A percentile compares a stretch with the other conserved stretches of the same genome.
phyloP scores from a whole-genome alignment of 1,284 basidiomycete species.

The Austropuccinia psidii region DNA sequence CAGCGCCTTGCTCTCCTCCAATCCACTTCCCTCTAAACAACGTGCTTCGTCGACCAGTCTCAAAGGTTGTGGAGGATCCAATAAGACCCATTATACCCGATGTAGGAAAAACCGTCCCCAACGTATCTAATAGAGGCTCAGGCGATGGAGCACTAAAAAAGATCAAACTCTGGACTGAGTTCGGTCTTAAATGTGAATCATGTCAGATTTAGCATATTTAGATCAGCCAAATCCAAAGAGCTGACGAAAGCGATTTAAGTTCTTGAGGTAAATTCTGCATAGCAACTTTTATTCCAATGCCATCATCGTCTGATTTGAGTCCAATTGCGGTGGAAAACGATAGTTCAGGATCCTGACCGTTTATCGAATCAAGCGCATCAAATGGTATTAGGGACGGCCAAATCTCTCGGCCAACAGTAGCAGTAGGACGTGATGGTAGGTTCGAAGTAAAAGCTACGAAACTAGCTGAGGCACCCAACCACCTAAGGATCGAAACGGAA shows the following conservation, averaged over 20 bases:
- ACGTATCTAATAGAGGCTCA: slow-evolving; percentile 4
- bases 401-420: slow-evolving; percentile 31
- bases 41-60: slow-evolving; percentile 24
- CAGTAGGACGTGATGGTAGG: slow-evolving; percentile 3
- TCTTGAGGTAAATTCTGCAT: neutral
- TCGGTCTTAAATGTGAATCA: neutral
- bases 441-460: slow-evolving; percentile 3
- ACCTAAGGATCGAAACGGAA: slow-evolving; percentile 20
- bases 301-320: no score
- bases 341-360: no score
- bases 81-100: slow-evolving; percentile 16
- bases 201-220: neutral
- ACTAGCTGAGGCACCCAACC: neutral
- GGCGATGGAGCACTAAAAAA: slow-evolving; percentile 23
- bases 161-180: slow-evolving; percentile 12
- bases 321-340: no score
- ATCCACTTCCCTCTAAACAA: slow-evolving; percentile 17
- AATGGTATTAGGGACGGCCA: no score
- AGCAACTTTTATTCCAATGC: no score
- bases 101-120: neutral
- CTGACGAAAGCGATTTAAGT: slow-evolving; percentile 26
- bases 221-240: slow-evolving; percentile 4
- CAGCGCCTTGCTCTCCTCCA: slow-evolving; percentile 18
- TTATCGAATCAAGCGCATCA: no score
- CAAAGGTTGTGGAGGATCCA: slow-evolving; percentile 29